Conservation (phyloP, 257 asterid genomes). For the Orobanche coerulescens region DNA sequence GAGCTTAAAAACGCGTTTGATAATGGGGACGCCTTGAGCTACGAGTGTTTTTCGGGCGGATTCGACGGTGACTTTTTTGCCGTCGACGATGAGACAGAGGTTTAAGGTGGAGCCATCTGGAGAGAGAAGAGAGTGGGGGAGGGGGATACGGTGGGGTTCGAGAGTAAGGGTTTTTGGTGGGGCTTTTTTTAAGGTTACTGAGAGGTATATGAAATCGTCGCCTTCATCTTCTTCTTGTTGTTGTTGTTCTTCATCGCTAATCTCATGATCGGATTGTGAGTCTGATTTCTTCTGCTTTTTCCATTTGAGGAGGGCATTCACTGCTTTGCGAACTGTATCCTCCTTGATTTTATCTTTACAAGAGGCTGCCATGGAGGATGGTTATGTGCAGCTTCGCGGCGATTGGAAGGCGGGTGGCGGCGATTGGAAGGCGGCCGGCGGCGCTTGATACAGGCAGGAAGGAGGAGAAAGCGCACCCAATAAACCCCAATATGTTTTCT, state of each 20-base stretch:
- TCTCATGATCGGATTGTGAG: constrained; percentile 12
- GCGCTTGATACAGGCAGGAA: too few species aligned
- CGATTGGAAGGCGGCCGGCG: too few species aligned
- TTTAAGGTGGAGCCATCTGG: constrained; percentile 19
- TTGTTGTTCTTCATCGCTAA: constrained; percentile 12
- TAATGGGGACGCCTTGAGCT: constrained; percentile 26
- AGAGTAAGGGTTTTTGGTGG: constrained; percentile 36
- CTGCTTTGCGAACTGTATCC: constrained; percentile 37
- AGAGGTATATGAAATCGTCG: constrained; percentile 59
- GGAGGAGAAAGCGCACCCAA: too few species aligned
- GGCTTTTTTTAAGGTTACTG: constrained; percentile 53
- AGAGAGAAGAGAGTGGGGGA: constrained; percentile 39
- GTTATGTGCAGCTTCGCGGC: not conserved
- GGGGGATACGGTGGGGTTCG: constrained; percentile 47
- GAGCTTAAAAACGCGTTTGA: constrained; percentile 46
- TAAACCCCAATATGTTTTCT: too few species aligned
- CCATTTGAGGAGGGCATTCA: constrained; percentile 74
- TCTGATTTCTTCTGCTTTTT: constrained; percentile 30
- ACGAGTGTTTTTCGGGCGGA: constrained; percentile 34
- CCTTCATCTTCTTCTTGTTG: constrained; percentile 19
- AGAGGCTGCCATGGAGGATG: constrained; percentile 30
- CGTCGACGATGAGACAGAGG: constrained; percentile 63
- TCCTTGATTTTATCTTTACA: constrained; percentile 24
- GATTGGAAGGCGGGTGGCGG: not conserved
- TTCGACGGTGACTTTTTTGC: constrained; percentile 50